Evolutionary conservation across 257 asterid species (phyloP), one percentile per base, ranked within the genome.

Genomic region (Ilex aquifolium): DNA sequence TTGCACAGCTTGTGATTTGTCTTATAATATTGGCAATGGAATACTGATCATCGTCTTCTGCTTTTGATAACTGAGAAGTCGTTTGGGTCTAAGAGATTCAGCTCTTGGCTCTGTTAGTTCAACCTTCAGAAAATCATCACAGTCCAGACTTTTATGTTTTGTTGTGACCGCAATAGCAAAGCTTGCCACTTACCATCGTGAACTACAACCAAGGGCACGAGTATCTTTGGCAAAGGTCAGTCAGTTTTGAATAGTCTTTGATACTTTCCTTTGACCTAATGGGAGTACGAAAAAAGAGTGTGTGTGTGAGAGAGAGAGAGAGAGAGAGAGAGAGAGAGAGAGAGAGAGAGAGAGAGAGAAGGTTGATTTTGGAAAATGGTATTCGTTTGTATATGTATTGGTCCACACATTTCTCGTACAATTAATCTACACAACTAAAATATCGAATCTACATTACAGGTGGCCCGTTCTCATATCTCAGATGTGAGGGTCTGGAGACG

Each of bases 141-240:
- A 88, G 74, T 88, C 92, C 6, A 91, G 98, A 85, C 88, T 91
- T 59, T 74, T 91, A 15, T 91, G 98, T 78, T 91, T 91, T 57
- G 98, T 91, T 65, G 91, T 88, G 73, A 88, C 95, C 29, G 95
- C 98, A 66, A 86, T 91, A 72, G 94, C 98, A 57, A 91, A 91
- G 68, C 95, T 88, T 56, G 94, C 96, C 62, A 86, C 95, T 8
- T 86, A 68, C 76, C 95, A 88, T 74, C 88, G 85, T 3, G 96
- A 91, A 66, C 75, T 91, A 64, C 67, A 80, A 30, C 98, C 96
- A 60, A 85, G 98, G 66, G 90, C 91, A 63, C 94, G 98, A 48
- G 98, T 91, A 54, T 88, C 95, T 57, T 78, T 91, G 66, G 95
- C 90, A 5, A 91, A 88, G 98, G 97, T 85, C 32, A 32, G 84